These are phyloP conservation scores for Harringtonia aguacate DNA, from an alignment of 2,329 filamentous ascomycete genomes.

Conservation along the genomic window DNA sequence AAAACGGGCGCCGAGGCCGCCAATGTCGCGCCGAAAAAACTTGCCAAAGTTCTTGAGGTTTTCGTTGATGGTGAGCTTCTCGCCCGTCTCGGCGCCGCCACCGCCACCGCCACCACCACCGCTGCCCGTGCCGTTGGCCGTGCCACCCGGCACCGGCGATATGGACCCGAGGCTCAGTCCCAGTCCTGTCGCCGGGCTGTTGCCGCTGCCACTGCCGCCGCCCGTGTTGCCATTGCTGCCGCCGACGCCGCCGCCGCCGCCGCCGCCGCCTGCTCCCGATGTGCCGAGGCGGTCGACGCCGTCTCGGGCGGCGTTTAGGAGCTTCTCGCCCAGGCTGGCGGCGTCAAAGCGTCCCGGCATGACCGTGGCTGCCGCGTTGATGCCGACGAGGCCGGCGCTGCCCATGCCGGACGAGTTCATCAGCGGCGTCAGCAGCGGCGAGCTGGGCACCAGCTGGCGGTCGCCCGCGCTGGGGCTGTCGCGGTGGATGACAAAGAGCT, in stretches of 20 bases:
- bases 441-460: conserved; percentile 59
- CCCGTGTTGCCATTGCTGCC: no score
- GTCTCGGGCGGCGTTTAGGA: conserved; percentile 80
- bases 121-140: background rate
- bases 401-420: conserved; percentile 34
- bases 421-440: conserved; percentile 60
- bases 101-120: conserved; percentile 47
- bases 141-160: background rate
- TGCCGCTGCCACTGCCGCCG: no score
- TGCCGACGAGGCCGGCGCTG: conserved; percentile 25
- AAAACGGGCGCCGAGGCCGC: conserved; percentile 63
- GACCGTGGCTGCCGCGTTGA: conserved; percentile 15
- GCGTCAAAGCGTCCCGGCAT: conserved; percentile 26
- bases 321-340: conserved; percentile 60
- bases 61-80: conserved; percentile 72
- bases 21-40: conserved; percentile 85
- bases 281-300: conserved; percentile 67
- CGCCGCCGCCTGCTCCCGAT: conserved; percentile 19
- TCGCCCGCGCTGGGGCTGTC: conserved; percentile 57
- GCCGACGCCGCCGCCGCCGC: conserved; percentile 18
- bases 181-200: background rate
- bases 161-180: conserved; percentile 16
- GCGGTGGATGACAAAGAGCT: conserved; percentile 72
- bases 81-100: conserved; percentile 20
- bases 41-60: conserved; percentile 94